Percentiles rank a stretch among this genome's conserved stretches.
Conservation (phyloP, 2,329 filamentous ascomycete species). For the Sclerotinia glacialis region DNA sequence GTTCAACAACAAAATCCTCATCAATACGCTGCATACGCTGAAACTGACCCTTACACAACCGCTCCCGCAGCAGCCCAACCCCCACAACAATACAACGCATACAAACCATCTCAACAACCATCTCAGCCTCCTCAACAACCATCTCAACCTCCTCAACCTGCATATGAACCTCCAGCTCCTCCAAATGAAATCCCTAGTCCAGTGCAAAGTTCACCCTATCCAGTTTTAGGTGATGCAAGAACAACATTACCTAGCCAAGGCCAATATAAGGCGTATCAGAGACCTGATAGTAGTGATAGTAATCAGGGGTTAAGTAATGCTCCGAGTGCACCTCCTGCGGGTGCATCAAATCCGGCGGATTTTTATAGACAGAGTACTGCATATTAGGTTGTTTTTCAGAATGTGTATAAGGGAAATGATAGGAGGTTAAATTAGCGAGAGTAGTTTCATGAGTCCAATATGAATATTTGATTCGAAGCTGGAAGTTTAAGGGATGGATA, state of each 20-base stretch:
- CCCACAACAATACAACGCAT: conserved; percentile 38
- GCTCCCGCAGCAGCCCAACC: conserved; percentile 27
- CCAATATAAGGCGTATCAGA: conserved; percentile 58
- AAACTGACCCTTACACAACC: conserved; percentile 35
- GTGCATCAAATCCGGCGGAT: conserved; percentile 42
- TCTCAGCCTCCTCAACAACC: conserved; percentile 29
- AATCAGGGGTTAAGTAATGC: conserved; percentile 37
- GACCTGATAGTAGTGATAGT: conserved; percentile 34
- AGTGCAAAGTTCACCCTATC: conserved; percentile 32
- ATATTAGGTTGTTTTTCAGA: conserved; percentile 29
- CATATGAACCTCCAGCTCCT: conserved; percentile 37
- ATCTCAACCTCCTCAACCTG: conserved; percentile 26
- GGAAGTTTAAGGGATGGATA: background rate
- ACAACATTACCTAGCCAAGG: conserved; percentile 48
- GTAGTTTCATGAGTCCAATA: background rate
- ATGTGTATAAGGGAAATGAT: background rate
- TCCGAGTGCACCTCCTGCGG: conserved; percentile 46
- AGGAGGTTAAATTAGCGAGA: background rate
- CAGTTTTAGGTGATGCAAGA: conserved; percentile 45
- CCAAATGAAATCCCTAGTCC: conserved; percentile 33
- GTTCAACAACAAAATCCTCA: conserved; percentile 49
- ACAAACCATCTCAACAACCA: conserved; percentile 33
- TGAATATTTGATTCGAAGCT: background rate
- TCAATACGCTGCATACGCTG: conserved; percentile 36
- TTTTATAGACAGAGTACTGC: conserved; percentile 52